phyloP scores from a whole-genome alignment of 163 green algal species.

The Scenedesmus sp. region DNA sequence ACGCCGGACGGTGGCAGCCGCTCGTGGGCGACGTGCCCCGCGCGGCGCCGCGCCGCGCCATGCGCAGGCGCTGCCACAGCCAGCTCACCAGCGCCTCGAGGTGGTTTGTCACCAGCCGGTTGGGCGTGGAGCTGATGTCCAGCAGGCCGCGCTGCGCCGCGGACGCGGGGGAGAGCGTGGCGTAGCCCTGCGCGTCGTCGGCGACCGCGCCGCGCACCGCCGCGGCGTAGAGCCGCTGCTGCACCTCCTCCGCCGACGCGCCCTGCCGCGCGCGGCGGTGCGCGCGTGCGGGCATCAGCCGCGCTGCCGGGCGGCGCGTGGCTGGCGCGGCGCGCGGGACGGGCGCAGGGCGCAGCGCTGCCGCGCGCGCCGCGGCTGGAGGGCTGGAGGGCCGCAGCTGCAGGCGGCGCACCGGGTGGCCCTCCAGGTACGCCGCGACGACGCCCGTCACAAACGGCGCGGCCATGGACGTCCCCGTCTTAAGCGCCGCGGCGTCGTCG shows the following conservation, averaged over 20 bases:
- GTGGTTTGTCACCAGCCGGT: conserved; percentile 47
- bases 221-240: conserved; percentile 30
- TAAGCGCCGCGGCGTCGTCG: conserved; percentile 54
- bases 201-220: conserved; percentile 12
- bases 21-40: too few relatives aligned
- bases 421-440: conserved; percentile 72
- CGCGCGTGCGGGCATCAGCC: not conserved
- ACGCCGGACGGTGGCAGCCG: too few relatives aligned
- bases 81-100: conserved; percentile 11
- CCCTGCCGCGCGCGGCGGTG: conserved; percentile 1
- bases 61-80: not conserved
- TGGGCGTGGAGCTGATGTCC: conserved; percentile 56
- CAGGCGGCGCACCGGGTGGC: conserved; percentile 52
- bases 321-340: too few relatives aligned
- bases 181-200: conserved; percentile 40
- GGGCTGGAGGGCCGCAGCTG: too few relatives aligned
- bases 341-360: too few relatives aligned
- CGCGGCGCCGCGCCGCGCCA: too few relatives aligned
- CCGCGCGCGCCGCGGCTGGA: too few relatives aligned
- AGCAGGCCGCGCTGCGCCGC: conserved; percentile 24
- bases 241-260: conserved; percentile 39
- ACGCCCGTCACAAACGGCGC: conserved; percentile 71
- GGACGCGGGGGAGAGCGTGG: conserved; percentile 18
- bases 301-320: too few relatives aligned
- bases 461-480: conserved; percentile 62